phyloP scores from a whole-genome alignment of 768 basidiomycete species.

The Hebeloma cylindrosporum region DNA sequence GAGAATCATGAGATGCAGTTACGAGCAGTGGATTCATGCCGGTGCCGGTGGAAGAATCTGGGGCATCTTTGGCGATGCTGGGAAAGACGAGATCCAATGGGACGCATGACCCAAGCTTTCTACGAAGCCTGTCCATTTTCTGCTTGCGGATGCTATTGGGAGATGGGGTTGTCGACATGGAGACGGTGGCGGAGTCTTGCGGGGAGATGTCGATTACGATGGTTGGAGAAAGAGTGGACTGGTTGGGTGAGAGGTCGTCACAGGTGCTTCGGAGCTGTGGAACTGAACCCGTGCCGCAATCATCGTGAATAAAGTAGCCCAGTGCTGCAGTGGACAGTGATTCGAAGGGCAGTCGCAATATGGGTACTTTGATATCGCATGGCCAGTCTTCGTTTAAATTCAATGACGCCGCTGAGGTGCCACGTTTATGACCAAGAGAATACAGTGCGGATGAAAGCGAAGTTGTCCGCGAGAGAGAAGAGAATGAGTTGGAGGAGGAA shows the following conservation, averaged over 20 bases:
- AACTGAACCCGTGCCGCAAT: slow-evolving; percentile 34
- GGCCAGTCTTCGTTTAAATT: slow-evolving; percentile 14
- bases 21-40: too few relatives aligned
- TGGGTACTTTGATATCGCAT: slow-evolving; percentile 16
- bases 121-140: slow-evolving; percentile 65
- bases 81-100: slow-evolving; percentile 64
- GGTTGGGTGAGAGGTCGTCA: slow-evolving; percentile 9
- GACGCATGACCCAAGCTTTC: slow-evolving; percentile 61
- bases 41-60: slow-evolving; percentile 1
- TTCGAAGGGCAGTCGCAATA: slow-evolving; percentile 20
- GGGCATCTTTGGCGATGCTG: slow-evolving; percentile 9
- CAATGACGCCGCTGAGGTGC: background rate
- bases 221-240: slow-evolving; percentile 5
- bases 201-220: slow-evolving; percentile 9
- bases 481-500: slow-evolving; percentile 9
- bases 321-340: too few relatives aligned
- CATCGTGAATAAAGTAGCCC: too few relatives aligned
- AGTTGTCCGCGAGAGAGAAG: too few relatives aligned
- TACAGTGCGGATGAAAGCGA: slow-evolving; percentile 3
- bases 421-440: background rate
- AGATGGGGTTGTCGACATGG: slow-evolving; percentile 43
- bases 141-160: slow-evolving; percentile 41
- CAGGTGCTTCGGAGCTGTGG: slow-evolving; percentile 18
- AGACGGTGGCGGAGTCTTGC: slow-evolving; percentile 28
- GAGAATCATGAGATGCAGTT: too few relatives aligned